Percentiles rank a stretch among this genome's conserved stretches.
These are phyloP conservation scores for Fusarium nisikadoi DNA, from an alignment of 2,329 filamentous ascomycete genomes.

Conservation along the genomic window DNA sequence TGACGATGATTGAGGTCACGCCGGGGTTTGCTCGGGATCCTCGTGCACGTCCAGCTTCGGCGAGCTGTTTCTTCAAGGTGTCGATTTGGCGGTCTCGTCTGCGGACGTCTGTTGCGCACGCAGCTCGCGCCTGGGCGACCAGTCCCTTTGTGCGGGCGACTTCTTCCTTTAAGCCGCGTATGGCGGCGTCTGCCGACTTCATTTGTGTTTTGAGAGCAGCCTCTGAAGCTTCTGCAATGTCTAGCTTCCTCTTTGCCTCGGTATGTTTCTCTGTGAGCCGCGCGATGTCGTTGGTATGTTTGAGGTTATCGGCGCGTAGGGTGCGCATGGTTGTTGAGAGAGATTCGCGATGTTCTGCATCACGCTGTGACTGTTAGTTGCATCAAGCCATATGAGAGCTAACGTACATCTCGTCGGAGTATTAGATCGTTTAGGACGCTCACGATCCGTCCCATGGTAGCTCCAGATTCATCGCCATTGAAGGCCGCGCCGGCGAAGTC, in stretches of 20 bases:
- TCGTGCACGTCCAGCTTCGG: conserved; percentile 73
- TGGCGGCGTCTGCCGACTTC: conserved; percentile 77
- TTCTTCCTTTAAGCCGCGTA: conserved; percentile 85
- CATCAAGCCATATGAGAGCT: neutral
- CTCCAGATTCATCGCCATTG: conserved; percentile 63
- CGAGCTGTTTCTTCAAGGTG: conserved; percentile 85
- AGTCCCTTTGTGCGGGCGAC: conserved; percentile 80
- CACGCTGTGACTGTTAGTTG: conserved; percentile 67
- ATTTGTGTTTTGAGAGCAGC: conserved; percentile 75
- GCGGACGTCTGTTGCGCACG: conserved; percentile 90
- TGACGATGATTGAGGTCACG: conserved; percentile 67
- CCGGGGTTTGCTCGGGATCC: conserved; percentile 65
- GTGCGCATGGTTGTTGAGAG: conserved; percentile 81
- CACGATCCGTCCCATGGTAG: conserved; percentile 87
- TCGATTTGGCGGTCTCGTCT: conserved; percentile 92
- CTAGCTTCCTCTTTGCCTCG: conserved; percentile 66
- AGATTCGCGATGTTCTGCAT: conserved; percentile 87
- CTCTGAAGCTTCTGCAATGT: conserved; percentile 75
- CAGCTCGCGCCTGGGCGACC: conserved; percentile 83
- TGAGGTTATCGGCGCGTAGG: conserved; percentile 78
- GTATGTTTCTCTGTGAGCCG: conserved; percentile 64
- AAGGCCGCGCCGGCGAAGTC: conserved; percentile 80
- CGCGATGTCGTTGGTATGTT: conserved; percentile 75
- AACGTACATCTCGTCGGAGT: conserved; percentile 81
- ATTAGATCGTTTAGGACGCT: conserved; percentile 95